Evolutionary conservation across 2,329 filamentous ascomycete genomes (phyloP).

Genomic region (Cladosporium sp.): DNA sequence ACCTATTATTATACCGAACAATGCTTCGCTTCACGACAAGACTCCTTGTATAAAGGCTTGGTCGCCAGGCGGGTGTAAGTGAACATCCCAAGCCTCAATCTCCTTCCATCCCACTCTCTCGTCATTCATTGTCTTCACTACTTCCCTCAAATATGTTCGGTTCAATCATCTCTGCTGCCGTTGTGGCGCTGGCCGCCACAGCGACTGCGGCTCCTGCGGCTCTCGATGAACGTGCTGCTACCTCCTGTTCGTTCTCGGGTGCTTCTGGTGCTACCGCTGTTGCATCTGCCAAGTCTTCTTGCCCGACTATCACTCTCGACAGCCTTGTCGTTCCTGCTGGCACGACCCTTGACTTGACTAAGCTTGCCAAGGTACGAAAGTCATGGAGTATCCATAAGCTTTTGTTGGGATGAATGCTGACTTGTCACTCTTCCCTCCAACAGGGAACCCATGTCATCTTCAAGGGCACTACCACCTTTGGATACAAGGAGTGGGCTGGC

Average conservation of each 20-base stretch:
- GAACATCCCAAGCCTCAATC: neutral
- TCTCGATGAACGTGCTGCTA: neutral
- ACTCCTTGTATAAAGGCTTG: neutral
- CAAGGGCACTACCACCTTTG: slow-evolving; percentile 65
- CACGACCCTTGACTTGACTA: slow-evolving; percentile 40
- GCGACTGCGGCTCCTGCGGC: neutral
- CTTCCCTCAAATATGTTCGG: neutral
- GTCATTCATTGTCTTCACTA: neutral
- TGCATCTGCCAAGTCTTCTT: slow-evolving; percentile 27
- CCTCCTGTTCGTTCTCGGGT: slow-evolving; percentile 6
- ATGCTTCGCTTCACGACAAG: neutral
- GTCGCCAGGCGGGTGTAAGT: neutral
- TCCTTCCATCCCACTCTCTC: neutral
- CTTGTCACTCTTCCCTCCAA: neutral
- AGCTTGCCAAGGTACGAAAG: slow-evolving; percentile 29
- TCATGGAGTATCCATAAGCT: neutral
- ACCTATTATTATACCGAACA: neutral
- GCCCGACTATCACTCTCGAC: slow-evolving; percentile 39
- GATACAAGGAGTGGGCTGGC: slow-evolving; percentile 64
- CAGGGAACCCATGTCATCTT: slow-evolving; percentile 55
- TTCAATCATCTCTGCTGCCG: neutral
- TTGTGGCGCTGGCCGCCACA: slow-evolving; percentile 13
- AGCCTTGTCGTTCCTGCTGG: slow-evolving; percentile 40
- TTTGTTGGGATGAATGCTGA: neutral
- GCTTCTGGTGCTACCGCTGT: slow-evolving; percentile 8